Evolutionary conservation across 768 basidiomycete species (phyloP).

Genomic region (Boletus tomentosulus): DNA sequence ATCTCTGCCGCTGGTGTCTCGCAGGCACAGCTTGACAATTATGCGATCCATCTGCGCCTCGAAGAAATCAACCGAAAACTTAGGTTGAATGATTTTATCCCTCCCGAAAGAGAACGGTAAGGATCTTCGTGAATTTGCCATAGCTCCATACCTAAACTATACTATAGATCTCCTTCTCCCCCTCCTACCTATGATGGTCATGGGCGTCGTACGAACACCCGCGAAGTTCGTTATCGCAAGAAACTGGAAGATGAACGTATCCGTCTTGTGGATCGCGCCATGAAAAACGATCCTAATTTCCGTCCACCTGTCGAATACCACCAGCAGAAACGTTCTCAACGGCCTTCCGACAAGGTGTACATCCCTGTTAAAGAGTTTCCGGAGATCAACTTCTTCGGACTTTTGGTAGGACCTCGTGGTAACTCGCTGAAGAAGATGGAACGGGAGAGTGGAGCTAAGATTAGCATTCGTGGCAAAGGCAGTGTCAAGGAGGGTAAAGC

Average conservation of each 20-base stretch:
- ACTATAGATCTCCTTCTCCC: slow-evolving; percentile 82
- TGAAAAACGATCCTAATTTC: slow-evolving; percentile 98
- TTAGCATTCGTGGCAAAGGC: slow-evolving; percentile 96
- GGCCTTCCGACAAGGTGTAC: slow-evolving; percentile 97
- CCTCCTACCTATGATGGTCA: slow-evolving; percentile 97
- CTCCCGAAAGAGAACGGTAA: slow-evolving; percentile 90
- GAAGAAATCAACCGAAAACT: slow-evolving; percentile 98
- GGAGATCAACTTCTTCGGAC: slow-evolving; percentile 99
- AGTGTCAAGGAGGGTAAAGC: slow-evolving; percentile 99
- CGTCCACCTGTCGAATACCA: slow-evolving; percentile 96
- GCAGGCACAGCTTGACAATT: slow-evolving; percentile 94
- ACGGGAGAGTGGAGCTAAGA: slow-evolving; percentile 95
- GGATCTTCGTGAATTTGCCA: background rate
- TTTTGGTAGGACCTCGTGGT: slow-evolving; percentile 96
- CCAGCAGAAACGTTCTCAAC: slow-evolving; percentile 87
- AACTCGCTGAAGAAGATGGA: slow-evolving; percentile 99
- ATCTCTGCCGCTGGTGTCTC: slow-evolving; percentile 92
- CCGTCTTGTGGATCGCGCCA: slow-evolving; percentile 88
- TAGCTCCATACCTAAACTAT: slow-evolving; percentile 11
- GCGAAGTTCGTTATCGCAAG: slow-evolving; percentile 97
- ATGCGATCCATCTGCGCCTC: slow-evolving; percentile 91
- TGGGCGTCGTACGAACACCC: slow-evolving; percentile 96
- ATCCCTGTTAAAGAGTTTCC: slow-evolving; percentile 99
- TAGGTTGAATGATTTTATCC: slow-evolving; percentile 89
- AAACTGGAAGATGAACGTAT: slow-evolving; percentile 92